Base-by-base conservation (phyloP, 2,329 filamentous ascomycete species). In the Alternaria burnsii region DNA sequence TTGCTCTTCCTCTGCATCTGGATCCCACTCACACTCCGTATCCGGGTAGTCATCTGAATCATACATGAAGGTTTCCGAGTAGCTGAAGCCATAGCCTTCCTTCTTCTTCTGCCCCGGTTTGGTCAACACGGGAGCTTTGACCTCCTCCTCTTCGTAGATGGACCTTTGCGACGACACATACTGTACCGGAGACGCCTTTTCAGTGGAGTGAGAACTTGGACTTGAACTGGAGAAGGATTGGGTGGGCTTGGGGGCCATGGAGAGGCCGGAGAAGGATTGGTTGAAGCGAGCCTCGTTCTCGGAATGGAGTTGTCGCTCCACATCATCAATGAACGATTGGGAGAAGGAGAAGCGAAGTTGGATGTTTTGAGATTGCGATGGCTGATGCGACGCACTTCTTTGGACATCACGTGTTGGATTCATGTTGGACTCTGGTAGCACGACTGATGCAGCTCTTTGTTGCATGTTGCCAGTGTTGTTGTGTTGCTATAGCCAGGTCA, bases 61-160 rank as follows among this genome's bases (percentile, higher is more conserved):
- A 28, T 56, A 64, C 56, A 65, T 67, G 18, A 68, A 53, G 9
- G 63, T 61, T 22, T 72, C 70, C 0, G 66, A 63, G 43, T 69
- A 74, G 42, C 68, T 71, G 53, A 72, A 70, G 6, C 71, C 71
- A 38, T 71, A 71, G 3, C 70, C 70, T 51, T 68, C 67, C 14
- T 63, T 61, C 32, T 70, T 68, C 32, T 70, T 68, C 22, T 60
- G 66, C 8, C 56, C 58, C 6, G 68, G 69, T n/a, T 65, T 65
- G 16, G 56, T 52, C 16, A 71, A 51, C 36, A 20, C 34, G 5
- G 53, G 69, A 10, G n/a, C 36, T 40, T 10, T 9, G 4, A 7
- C 10, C 10, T 20, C 18, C 10, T 20, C 18, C 48, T 12, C 44
- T 38, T 42, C 32, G 24, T 32, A 32, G 22, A 44, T 47, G 12